A percentile compares a stretch with the other conserved stretches of the same genome.
Evolutionary conservation across 306 rosid genomes (phyloP).

Genomic region (Arachis stenosperma): DNA sequence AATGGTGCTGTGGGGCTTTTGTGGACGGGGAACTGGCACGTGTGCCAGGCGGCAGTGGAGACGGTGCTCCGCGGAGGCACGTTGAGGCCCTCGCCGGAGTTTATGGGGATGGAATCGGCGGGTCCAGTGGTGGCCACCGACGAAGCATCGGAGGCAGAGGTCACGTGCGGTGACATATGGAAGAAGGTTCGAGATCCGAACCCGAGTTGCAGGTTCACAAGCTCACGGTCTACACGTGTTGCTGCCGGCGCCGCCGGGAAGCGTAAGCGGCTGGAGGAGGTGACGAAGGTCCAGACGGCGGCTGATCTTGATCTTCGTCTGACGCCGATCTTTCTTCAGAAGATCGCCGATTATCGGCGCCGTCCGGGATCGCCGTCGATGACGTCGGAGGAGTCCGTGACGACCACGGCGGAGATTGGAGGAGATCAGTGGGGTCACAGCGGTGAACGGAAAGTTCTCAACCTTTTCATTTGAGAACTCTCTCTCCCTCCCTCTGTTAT

Average conservation of each 20-base stretch:
- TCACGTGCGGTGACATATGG: constrained; percentile 53
- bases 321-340: constrained; percentile 62
- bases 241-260: constrained; percentile 22
- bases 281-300: constrained; percentile 29
- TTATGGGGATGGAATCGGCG: constrained; percentile 39
- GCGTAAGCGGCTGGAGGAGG: constrained; percentile 56
- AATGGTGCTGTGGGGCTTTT: constrained; percentile 88
- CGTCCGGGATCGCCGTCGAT: constrained; percentile 70
- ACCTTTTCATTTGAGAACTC: constrained; percentile 67
- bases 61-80: constrained; percentile 83
- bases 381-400: constrained; percentile 88
- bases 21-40: constrained; percentile 95
- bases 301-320: constrained; percentile 77
- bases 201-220: constrained; percentile 47
- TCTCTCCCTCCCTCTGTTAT: not conserved
- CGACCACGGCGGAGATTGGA: constrained; percentile 54
- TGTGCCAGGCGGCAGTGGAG: constrained; percentile 89
- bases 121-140: constrained; percentile 41
- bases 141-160: constrained; percentile 66
- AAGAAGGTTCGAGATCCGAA: constrained; percentile 53
- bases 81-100: constrained; percentile 62
- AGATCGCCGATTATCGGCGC: constrained; percentile 22
- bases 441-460: constrained; percentile 72
- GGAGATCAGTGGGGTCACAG: constrained; percentile 51
- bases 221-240: constrained; percentile 45